These are phyloP conservation scores for Dendrobium chrysotoxum DNA, from an alignment of 106 monocot genomes.

Conservation along the genomic window DNA sequence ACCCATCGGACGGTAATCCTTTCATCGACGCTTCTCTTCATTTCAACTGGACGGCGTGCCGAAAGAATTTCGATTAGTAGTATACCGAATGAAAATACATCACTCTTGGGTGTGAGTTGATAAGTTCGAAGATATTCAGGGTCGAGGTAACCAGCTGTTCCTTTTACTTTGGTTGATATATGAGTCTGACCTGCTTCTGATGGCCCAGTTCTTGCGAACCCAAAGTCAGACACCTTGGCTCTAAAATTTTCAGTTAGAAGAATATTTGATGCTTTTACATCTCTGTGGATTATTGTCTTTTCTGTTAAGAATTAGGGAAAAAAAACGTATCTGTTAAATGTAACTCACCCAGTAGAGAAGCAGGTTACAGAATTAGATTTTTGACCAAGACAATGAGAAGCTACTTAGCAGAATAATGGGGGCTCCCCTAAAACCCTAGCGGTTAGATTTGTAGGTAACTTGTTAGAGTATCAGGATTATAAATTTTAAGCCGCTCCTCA, in stretches of 20 bases:
- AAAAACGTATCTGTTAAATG: background rate
- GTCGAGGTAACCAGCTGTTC: constrained; percentile 15
- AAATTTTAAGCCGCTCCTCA: too few relatives aligned
- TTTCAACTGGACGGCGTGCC: constrained; percentile 13
- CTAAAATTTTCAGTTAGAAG: constrained; percentile 11
- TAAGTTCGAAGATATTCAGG: constrained; percentile 12
- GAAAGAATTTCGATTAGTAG: constrained; percentile 14
- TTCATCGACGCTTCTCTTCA: constrained; percentile 10
- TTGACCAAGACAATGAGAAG: background rate
- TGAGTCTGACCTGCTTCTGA: constrained; percentile 15
- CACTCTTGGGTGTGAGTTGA: constrained; percentile 14
- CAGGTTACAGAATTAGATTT: too few relatives aligned
- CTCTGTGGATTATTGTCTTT: constrained; percentile 14
- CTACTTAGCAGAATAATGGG: too few relatives aligned
- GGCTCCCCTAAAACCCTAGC: background rate
- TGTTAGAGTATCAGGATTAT: too few relatives aligned
- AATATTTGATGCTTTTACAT: constrained; percentile 18
- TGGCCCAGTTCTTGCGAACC: constrained; percentile 10
- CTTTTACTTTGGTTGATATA: constrained; percentile 11
- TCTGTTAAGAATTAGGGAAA: background rate
- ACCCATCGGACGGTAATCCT: constrained; percentile 16
- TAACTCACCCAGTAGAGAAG: background rate
- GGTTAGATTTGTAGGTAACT: background rate
- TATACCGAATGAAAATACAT: constrained; percentile 15
- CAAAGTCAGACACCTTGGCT: constrained; percentile 17